Base-by-base conservation (phyloP, 2,329 filamentous ascomycete species). In the Ophiosphaerella narmari region DNA sequence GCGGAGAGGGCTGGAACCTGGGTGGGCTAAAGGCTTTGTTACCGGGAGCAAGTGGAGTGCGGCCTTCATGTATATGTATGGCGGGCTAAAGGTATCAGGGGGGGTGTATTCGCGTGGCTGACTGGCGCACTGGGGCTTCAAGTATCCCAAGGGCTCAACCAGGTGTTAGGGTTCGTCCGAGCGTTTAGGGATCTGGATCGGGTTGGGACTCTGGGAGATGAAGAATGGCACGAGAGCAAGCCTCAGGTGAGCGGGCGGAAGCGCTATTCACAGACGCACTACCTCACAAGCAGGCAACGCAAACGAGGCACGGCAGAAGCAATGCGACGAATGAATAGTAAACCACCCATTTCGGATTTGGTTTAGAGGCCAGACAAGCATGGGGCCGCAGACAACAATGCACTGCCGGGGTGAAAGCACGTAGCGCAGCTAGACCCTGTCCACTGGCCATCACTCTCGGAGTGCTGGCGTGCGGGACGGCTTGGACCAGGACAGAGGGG, bases 1-100 rank as follows among this genome's bases (percentile, higher is more conserved):
- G 76, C 75, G 70, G 68, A 73, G 66, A 62, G 69, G 71, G 75
- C 75, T 75, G 76, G 75, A 72, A 77, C 71, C 68, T 71, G 67
- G 70, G 67, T 72, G 71, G 67, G 60, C 65, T 65, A 62, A 64
- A 68, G 61, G 68, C 63, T 70, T 72, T 70, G 60, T 68, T 59
- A 59, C 64, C 62, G 63, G 62, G 67, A 69, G 70, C 66, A 65
- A 64, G 68, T 73, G 71, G 68, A 72, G 71, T 64, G 68, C 59
- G 67, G 70, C 67, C 66, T 56, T 68, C 67, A 68, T 62, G 70
- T 73, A 74, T 75, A 76, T 76, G 73, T 75, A 75, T 65, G 71
- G 65, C 61, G 63, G 68, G 67, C 70, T 72, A 73, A 57, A 62
- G 60, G 64, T 56, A 69, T 68, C 68, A 72, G 67, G 70, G 16